These are phyloP conservation scores for Arthroderma sp. DNA, from an alignment of 2,329 filamentous ascomycete genomes.

Conservation along the genomic window DNA sequence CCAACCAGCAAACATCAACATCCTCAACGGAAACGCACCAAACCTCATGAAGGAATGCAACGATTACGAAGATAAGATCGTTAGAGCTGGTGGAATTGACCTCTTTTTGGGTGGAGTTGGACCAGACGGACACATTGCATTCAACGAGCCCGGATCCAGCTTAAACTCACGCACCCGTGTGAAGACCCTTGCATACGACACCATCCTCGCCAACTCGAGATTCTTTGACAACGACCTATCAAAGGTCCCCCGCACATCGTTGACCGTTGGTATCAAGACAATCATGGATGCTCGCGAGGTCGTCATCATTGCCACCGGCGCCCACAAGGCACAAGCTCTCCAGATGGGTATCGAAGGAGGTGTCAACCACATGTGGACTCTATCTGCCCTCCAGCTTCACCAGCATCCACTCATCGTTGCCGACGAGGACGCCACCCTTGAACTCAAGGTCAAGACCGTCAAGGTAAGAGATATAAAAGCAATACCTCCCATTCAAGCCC, in stretches of 20 bases:
- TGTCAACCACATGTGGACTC: conserved; percentile 83
- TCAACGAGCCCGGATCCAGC: conserved; percentile 78
- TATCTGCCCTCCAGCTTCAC: conserved; percentile 68
- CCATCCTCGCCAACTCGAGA: conserved; percentile 69
- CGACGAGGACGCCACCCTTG: conserved; percentile 65
- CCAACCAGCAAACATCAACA: conserved; percentile 68
- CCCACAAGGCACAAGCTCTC: conserved; percentile 66
- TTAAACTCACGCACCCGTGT: conserved; percentile 65
- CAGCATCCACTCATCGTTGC: conserved; percentile 70
- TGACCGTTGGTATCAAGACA: conserved; percentile 76
- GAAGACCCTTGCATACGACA: conserved; percentile 79
- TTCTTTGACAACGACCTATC: conserved; percentile 66
- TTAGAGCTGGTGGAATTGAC: conserved; percentile 62
- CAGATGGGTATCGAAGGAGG: conserved; percentile 70
- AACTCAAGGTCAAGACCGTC: conserved; percentile 62
- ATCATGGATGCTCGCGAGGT: conserved; percentile 71
- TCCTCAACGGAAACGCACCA: conserved; percentile 65
- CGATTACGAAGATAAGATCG: conserved; percentile 67
- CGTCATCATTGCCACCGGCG: conserved; percentile 67
- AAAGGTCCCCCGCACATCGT: conserved; percentile 65
- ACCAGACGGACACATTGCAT: conserved; percentile 76
- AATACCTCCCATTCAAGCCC: not conserved
- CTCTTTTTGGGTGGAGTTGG: conserved; percentile 77
- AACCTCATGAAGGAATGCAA: conserved; percentile 66
- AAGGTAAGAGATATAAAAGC: conserved; percentile 20